Evolutionary conservation across 768 basidiomycete genomes (phyloP), one percentile per base, ranked within the genome.

Genomic region (Mrakia gelida): DNA sequence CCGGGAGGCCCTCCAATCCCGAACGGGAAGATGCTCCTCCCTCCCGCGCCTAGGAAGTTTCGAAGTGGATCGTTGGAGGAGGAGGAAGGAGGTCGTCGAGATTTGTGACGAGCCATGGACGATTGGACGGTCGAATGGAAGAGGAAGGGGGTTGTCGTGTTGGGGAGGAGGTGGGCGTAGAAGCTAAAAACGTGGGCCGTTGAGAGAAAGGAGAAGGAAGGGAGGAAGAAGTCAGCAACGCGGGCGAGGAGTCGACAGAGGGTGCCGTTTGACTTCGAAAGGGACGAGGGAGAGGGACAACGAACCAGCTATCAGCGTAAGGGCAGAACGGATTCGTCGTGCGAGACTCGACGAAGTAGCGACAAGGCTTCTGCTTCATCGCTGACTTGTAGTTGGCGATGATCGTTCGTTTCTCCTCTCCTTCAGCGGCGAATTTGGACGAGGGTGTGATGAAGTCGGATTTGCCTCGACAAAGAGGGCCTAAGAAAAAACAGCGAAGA

Each of bases 141-240:
- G 23, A 70, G 67, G 38, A 70, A 70, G 59, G 59, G 59, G 7
- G 67, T 70, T 7, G 34, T 41, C 0, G 34, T 21, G 41, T 34
- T 41, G 34, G 67, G 67, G 10, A 70, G 67, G 34, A 45, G 41
- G 26, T 70, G 67, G 67, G 67, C 67, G 38, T 70, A 70, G 41
- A 70, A 70, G 38, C 67, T 70, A 16, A 16, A 63, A 5, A 13
- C 28, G 26, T 10, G 15, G 16, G 16, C 11, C 2, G 34, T 15
- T 26, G 34, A n/a, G 41, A 7, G 34, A 70, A 70, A n/a, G 23
- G 26, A 45, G 34, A 45, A 4, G n/a, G 18, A 18, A 34, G 26
- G 65, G 16, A 63, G n/a, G 62, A 4, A 28, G 65, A 8, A 6
- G 41, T 16, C 3, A 13, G 26, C 8, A 38, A 41, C 5, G 41